These are phyloP conservation scores for Cladosporium sp. DNA, from an alignment of 2,329 filamentous ascomycete genomes.

Conservation along the genomic window DNA sequence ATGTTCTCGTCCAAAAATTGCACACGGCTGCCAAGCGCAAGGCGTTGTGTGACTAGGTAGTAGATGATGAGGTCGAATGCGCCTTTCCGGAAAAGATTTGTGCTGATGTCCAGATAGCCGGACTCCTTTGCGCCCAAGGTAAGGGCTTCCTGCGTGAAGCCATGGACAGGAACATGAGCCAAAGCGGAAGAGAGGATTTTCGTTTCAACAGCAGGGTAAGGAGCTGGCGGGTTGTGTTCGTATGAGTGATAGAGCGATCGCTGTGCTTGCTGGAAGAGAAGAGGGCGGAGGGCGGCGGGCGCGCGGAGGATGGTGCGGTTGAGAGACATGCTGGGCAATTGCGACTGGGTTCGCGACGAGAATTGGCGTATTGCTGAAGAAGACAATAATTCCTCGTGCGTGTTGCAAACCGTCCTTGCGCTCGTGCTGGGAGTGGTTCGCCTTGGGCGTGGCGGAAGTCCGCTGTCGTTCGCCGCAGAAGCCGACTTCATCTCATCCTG, in stretches of 20 bases:
- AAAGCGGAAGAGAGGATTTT: slow-evolving; percentile 82
- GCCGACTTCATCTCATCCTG: not conserved
- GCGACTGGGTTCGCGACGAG: slow-evolving; percentile 1
- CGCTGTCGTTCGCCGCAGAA: slow-evolving; percentile 3
- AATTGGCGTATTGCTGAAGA: not conserved
- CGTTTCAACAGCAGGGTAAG: slow-evolving; percentile 69
- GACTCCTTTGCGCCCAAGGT: slow-evolving; percentile 77
- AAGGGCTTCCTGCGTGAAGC: slow-evolving; percentile 76
- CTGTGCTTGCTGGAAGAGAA: slow-evolving; percentile 28
- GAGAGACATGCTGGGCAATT: slow-evolving; percentile 26
- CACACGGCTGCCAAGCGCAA: slow-evolving; percentile 55
- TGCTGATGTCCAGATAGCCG: slow-evolving; percentile 83
- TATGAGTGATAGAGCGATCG: slow-evolving; percentile 67
- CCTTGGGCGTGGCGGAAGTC: slow-evolving; percentile 1
- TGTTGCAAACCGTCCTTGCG: not conserved
- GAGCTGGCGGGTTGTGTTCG: slow-evolving; percentile 63
- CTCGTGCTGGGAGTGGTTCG: not conserved
- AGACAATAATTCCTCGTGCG: not conserved
- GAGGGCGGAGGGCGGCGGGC: slow-evolving; percentile 31
- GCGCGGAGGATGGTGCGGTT: slow-evolving; percentile 32
- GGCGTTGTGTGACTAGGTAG: slow-evolving; percentile 69
- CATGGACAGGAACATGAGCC: slow-evolving; percentile 73
- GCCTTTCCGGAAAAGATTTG: slow-evolving; percentile 77
- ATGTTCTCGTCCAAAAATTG: slow-evolving; percentile 45
- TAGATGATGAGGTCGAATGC: slow-evolving; percentile 80